Conservation (phyloP, 768 basidiomycete genomes). For the Tulasnella sp. region DNA sequence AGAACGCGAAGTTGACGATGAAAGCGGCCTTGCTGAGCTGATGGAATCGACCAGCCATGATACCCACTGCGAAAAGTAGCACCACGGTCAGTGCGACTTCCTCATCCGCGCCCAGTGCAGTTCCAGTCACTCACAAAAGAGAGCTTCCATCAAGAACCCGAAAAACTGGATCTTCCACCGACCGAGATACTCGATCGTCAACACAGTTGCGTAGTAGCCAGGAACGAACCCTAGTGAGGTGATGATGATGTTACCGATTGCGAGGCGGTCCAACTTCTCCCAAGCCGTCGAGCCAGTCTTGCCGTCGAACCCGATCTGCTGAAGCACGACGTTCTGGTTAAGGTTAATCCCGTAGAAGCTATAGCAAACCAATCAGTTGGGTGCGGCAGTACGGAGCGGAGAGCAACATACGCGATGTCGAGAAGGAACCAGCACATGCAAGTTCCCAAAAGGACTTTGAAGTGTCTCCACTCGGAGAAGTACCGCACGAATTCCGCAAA, state of each 20-base stretch:
- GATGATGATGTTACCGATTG: slow-evolving; percentile 58
- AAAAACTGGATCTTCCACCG: slow-evolving; percentile 66
- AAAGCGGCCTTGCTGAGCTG: slow-evolving; percentile 45
- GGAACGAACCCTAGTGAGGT: slow-evolving; percentile 68
- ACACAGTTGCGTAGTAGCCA: slow-evolving; percentile 59
- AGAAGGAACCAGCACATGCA: slow-evolving; percentile 62
- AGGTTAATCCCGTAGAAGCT: slow-evolving; percentile 35
- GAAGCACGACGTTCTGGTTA: slow-evolving; percentile 50
- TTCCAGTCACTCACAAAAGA: slow-evolving; percentile 40
- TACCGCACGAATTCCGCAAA: slow-evolving; percentile 51
- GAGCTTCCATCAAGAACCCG: slow-evolving; percentile 55
- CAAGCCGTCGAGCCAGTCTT: slow-evolving; percentile 39
- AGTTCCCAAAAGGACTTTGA: slow-evolving; percentile 56
- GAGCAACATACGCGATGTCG: too few relatives aligned
- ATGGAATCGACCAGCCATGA: slow-evolving; percentile 56
- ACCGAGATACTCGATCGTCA: slow-evolving; percentile 62
- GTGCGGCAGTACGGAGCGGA: too few relatives aligned
- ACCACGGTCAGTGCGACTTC: background rate
- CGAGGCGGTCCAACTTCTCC: slow-evolving; percentile 55
- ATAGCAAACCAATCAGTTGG: too few relatives aligned
- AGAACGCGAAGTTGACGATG: slow-evolving; percentile 58
- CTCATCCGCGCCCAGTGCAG: background rate
- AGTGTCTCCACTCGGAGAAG: slow-evolving; percentile 62
- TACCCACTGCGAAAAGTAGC: slow-evolving; percentile 35
- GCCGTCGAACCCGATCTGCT: slow-evolving; percentile 51